These are phyloP conservation scores for Agaricus blazei DNA, from an alignment of 768 basidiomycete species.

Conservation along the genomic window DNA sequence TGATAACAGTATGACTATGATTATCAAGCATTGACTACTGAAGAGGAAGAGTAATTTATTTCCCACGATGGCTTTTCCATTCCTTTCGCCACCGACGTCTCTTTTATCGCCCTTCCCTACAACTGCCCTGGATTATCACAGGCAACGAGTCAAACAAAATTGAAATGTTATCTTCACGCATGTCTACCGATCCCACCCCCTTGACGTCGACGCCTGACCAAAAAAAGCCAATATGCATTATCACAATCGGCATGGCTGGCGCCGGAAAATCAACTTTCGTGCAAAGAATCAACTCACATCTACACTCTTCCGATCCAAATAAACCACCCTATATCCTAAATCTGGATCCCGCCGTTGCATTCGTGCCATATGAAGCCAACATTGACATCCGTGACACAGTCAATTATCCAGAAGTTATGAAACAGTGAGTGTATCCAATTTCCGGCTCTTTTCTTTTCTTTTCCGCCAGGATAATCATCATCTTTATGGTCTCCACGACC, in stretches of 20 bases:
- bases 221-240: conserved; percentile 75
- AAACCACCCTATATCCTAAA: conserved; percentile 94
- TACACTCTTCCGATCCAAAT: conserved; percentile 62
- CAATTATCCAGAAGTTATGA: conserved; percentile 98
- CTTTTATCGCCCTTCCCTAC: not conserved
- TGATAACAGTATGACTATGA: not conserved
- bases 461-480: not conserved
- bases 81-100: not conserved
- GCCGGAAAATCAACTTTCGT: conserved; percentile 98
- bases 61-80: conserved; percentile 7
- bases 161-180: conserved; percentile 1
- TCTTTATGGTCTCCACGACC: conserved; percentile 1
- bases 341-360: conserved; percentile 92
- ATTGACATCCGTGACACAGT: conserved; percentile 98
- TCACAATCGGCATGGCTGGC: conserved; percentile 95
- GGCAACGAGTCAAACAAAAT: not conserved
- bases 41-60: not conserved
- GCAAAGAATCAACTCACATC: conserved; percentile 87
- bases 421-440: conserved; percentile 70
- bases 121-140: not conserved
- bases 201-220: conserved; percentile 16
- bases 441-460: conserved; percentile 16
- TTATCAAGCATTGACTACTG: not conserved
- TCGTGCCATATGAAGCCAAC: conserved; percentile 90
- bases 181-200: not conserved